phyloP scores from a whole-genome alignment of 192 early-diverging fungal genomes.

The Gigaspora rosea region DNA sequence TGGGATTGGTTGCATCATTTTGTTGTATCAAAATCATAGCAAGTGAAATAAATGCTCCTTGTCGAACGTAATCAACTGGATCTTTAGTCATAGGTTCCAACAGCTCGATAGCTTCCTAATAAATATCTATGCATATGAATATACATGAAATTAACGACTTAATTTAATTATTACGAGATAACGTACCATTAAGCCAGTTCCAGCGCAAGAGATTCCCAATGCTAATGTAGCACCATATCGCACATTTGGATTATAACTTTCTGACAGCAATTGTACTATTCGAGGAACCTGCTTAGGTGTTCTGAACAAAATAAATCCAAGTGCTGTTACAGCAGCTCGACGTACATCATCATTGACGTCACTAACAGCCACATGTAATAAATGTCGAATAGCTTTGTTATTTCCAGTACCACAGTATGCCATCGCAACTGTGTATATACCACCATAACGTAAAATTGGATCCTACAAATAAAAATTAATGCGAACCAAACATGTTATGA shows the following conservation, averaged over 20 bases:
- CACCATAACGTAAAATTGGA: conserved; percentile 92
- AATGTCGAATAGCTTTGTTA: conserved; percentile 91
- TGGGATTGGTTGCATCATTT: conserved; percentile 80
- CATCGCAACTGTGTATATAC: conserved; percentile 96
- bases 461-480: conserved; percentile 51
- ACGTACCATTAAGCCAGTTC: conserved; percentile 76
- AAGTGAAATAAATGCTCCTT: conserved; percentile 93
- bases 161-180: too few relatives aligned
- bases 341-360: conserved; percentile 99
- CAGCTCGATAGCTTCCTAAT: conserved; percentile 83
- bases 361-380: conserved; percentile 96
- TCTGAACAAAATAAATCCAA: conserved; percentile 93
- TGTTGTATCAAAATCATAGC: conserved; percentile 97
- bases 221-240: conserved; percentile 95
- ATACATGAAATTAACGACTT: too few relatives aligned
- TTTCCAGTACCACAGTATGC: conserved; percentile 97
- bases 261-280: conserved; percentile 94
- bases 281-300: conserved; percentile 97
- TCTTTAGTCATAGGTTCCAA: conserved; percentile 98
- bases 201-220: conserved; percentile 96
- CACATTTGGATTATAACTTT: conserved; percentile 99
- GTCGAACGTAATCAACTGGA: conserved; percentile 95
- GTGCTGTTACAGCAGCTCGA: conserved; percentile 94
- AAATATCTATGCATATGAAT: neutral
- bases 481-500: neutral